These are phyloP conservation scores for Hyaloscypha variabilis DNA, from an alignment of 495 filamentous ascomycete genomes.

Conservation along the genomic window DNA sequence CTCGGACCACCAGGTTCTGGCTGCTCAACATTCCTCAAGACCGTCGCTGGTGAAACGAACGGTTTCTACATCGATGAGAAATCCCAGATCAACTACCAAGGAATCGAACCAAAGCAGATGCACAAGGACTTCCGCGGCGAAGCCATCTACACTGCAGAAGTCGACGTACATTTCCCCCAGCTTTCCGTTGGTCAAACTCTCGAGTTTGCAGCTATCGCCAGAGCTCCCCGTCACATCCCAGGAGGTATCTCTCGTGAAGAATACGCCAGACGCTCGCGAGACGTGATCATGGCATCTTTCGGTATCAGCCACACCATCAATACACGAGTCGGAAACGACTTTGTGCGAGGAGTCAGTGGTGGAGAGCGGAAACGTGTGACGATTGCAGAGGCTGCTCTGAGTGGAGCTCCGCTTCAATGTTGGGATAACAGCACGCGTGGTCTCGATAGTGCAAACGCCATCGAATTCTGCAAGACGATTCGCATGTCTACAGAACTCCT, in stretches of 20 bases:
- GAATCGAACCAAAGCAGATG: constrained; percentile 52
- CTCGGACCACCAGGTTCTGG: constrained; percentile 73
- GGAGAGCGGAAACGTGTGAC: constrained; percentile 82
- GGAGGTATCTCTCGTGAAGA: constrained; percentile 58
- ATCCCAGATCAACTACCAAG: constrained; percentile 75
- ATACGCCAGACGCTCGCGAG: constrained; percentile 64
- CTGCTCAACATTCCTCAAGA: constrained; percentile 79
- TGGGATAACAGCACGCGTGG: constrained; percentile 59
- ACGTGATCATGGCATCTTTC: constrained; percentile 80
- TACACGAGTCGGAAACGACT: constrained; percentile 77
- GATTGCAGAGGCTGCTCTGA: constrained; percentile 71
- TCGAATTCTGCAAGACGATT: constrained; percentile 47
- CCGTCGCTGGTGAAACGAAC: constrained; percentile 74
- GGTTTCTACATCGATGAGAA: constrained; percentile 67
- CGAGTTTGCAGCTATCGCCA: constrained; percentile 68
- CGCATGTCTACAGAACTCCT: constrained; percentile 51
- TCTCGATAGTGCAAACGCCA: constrained; percentile 51
- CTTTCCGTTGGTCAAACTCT: constrained; percentile 77
- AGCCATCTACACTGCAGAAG: constrained; percentile 51
- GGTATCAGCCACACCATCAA: constrained; percentile 74
- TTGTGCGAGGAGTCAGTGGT: constrained; percentile 76
- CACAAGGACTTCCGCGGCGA: constrained; percentile 63
- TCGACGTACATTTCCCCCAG: constrained; percentile 78
- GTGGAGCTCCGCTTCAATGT: constrained; percentile 58
- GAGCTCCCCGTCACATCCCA: constrained; percentile 62